phyloP scores from a whole-genome alignment of 2,329 filamentous ascomycete species.

The Dendrostoma leiphaemia region DNA sequence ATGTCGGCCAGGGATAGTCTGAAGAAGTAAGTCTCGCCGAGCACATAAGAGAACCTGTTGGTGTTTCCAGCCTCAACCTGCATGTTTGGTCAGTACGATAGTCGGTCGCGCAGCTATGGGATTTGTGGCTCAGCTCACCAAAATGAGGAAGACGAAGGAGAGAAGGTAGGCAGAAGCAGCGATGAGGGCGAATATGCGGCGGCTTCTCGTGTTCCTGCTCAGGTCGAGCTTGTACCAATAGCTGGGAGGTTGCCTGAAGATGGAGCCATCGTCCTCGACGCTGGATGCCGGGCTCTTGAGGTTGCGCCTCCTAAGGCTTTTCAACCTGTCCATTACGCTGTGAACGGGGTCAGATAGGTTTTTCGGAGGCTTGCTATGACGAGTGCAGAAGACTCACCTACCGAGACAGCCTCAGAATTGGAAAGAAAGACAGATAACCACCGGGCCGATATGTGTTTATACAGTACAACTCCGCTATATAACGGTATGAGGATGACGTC shows the following conservation, averaged over 20 bases:
- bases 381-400: slow-evolving; percentile 13
- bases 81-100: slow-evolving; percentile 4
- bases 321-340: slow-evolving; percentile 11
- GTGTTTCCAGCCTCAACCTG: slow-evolving; percentile 72
- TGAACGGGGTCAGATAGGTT: no score
- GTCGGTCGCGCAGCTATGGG: background rate
- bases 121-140: slow-evolving; percentile 47
- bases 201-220: slow-evolving; percentile 45
- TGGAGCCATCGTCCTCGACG: slow-evolving; percentile 15
- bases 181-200: slow-evolving; percentile 61
- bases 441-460: no score
- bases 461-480: no score
- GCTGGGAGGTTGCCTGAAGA: slow-evolving; percentile 9
- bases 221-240: slow-evolving; percentile 32
- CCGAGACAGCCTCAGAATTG: background rate
- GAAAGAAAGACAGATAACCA: no score
- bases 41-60: slow-evolving; percentile 51
- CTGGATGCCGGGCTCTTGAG: slow-evolving; percentile 18
- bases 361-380: no score
- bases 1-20: slow-evolving; percentile 80
- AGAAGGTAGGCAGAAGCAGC: slow-evolving; percentile 71
- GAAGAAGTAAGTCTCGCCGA: slow-evolving; percentile 78
- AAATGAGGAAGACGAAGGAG: slow-evolving; percentile 73
- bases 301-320: slow-evolving; percentile 15
- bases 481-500: no score